phyloP scores from a whole-genome alignment of 805 yeast species.

The Starmerella potacharoeniae region DNA sequence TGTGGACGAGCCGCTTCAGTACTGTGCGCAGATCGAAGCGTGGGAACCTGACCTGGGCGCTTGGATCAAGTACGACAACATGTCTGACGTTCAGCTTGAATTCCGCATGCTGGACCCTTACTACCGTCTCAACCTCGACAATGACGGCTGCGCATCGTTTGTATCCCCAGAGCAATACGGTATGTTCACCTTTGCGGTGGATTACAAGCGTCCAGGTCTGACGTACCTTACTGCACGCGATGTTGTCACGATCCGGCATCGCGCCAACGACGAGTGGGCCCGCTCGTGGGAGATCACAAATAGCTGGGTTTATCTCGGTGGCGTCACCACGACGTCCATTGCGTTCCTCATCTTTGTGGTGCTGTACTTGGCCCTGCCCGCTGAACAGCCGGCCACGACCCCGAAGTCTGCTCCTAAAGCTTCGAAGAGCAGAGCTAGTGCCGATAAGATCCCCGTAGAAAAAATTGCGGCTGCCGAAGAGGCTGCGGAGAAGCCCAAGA shows the following conservation, averaged over 20 bases:
- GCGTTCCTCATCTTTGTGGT: slow-evolving; percentile 74
- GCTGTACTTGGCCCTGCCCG: slow-evolving; percentile 37
- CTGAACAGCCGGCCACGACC: neutral
- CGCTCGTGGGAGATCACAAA: slow-evolving; percentile 89
- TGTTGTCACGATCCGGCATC: slow-evolving; percentile 77
- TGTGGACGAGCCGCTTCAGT: slow-evolving; percentile 59
- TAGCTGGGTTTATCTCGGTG: slow-evolving; percentile 79
- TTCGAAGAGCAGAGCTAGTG: neutral
- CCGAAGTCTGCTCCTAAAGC: neutral
- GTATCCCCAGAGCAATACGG: slow-evolving; percentile 93
- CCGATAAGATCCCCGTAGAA: neutral
- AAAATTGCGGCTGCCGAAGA: neutral
- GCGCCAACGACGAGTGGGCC: slow-evolving; percentile 89
- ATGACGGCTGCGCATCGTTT: slow-evolving; percentile 38
- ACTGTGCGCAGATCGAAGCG: slow-evolving; percentile 35
- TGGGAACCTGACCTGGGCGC: slow-evolving; percentile 35
- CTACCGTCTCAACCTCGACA: slow-evolving; percentile 58
- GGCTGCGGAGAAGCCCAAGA: slow-evolving; percentile 1
- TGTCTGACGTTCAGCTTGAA: slow-evolving; percentile 64
- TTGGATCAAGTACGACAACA: slow-evolving; percentile 58
- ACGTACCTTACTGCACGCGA: slow-evolving; percentile 53
- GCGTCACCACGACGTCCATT: slow-evolving; percentile 54
- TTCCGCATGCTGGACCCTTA: slow-evolving; percentile 90
- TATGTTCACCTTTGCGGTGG: slow-evolving; percentile 73
- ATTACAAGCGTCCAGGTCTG: slow-evolving; percentile 68